A percentile compares a stretch with the other conserved stretches of the same genome.
phyloP scores from a whole-genome alignment of 148 eudicot genomes.

The Camellia granthamiana region DNA sequence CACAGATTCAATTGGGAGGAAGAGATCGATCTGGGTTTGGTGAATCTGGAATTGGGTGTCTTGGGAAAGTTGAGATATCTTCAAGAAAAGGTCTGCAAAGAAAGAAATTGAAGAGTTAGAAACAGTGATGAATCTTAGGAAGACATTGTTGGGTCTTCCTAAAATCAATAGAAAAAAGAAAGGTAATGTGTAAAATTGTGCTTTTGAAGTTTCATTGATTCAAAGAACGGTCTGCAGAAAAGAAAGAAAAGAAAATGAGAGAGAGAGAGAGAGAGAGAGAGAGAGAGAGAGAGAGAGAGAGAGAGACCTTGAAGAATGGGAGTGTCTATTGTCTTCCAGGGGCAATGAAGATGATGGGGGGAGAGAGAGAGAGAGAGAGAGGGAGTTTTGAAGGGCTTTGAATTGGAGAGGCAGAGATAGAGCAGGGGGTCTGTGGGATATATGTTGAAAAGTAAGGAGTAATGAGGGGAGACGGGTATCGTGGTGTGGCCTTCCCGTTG shows the following conservation, averaged over 20 bases:
- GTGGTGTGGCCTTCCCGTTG: slow-evolving; percentile 3
- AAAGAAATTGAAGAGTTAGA: slow-evolving; percentile 1
- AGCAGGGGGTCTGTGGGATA: neutral
- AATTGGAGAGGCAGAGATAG: neutral
- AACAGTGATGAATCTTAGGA: neutral
- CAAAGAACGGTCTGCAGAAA: neutral
- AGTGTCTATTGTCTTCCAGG: neutral
- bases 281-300: neutral
- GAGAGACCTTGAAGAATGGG: slow-evolving; percentile 3
- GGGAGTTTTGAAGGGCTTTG: neutral
- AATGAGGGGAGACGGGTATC: neutral
- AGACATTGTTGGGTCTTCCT: neutral
- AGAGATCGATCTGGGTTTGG: neutral
- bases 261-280: too few species aligned
- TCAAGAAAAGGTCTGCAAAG: slow-evolving; percentile 10
- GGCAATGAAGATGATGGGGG: neutral
- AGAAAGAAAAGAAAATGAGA: neutral
- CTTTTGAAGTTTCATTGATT: neutral
- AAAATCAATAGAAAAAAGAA: neutral
- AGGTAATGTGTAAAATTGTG: neutral
- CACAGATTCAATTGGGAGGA: neutral
- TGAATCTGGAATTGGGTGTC: slow-evolving; percentile 4
- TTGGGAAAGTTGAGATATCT: neutral
- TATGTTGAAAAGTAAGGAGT: neutral
- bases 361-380: neutral